phyloP scores from a whole-genome alignment of 805 yeast species.

The Wickerhamomyces strasburgensis region DNA sequence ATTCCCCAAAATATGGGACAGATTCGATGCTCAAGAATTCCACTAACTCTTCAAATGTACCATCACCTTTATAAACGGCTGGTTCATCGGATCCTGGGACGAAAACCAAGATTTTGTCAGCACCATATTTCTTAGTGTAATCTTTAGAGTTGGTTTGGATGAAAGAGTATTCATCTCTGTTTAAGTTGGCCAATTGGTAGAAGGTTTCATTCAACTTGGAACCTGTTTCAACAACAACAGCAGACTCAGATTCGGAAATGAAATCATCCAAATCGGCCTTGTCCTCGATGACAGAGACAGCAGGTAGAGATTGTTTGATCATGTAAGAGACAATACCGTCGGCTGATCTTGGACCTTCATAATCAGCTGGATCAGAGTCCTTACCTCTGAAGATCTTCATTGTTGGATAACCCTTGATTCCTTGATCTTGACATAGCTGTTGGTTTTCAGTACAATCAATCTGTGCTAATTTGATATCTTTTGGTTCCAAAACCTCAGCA shows the following conservation, averaged over 20 bases:
- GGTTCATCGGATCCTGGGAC: conserved; percentile 29
- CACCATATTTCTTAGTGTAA: conserved; percentile 31
- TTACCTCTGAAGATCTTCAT: conserved; percentile 63
- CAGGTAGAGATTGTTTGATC: conserved; percentile 78
- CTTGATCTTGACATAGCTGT: conserved; percentile 62
- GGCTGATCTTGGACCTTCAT: conserved; percentile 81
- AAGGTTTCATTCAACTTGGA: conserved; percentile 51
- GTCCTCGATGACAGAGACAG: conserved; percentile 49
- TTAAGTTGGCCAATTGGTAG: conserved; percentile 51
- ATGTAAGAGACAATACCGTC: conserved; percentile 73
- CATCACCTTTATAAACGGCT: conserved; percentile 26
- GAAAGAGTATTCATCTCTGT: conserved; percentile 63
- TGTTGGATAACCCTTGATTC: conserved; percentile 80
- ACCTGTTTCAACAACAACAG: conserved; percentile 54
- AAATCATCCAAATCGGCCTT: conserved; percentile 47
- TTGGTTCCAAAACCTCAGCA: conserved; percentile 54
- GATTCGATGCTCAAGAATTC: conserved; percentile 47
- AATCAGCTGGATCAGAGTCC: conserved; percentile 47
- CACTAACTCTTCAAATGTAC: conserved; percentile 21
- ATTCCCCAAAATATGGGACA: conserved; percentile 83
- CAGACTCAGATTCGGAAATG: conserved; percentile 40
- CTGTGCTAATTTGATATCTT: conserved; percentile 72
- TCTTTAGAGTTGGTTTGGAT: conserved; percentile 39
- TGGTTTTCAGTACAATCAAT: conserved; percentile 79
- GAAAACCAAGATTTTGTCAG: conserved; percentile 27